These are phyloP conservation scores for Leccinum subfulvum DNA, from an alignment of 1,284 basidiomycete species.

Conservation along the genomic window DNA sequence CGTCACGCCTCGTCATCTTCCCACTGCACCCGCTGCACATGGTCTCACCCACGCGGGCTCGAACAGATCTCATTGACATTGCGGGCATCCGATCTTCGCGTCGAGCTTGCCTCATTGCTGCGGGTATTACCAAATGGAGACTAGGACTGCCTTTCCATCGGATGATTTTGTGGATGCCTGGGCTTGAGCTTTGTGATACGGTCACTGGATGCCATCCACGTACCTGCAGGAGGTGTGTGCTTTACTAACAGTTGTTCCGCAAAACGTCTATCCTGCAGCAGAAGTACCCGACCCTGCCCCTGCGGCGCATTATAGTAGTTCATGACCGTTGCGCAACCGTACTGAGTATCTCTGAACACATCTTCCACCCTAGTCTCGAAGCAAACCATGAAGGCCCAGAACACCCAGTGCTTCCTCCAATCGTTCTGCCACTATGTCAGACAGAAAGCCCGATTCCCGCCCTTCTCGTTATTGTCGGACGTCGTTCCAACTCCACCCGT, in stretches of 20 bases:
- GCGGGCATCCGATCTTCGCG: neutral
- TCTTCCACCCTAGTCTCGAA: neutral
- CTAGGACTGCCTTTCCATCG: neutral
- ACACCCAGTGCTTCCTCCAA: neutral
- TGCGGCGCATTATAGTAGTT: conserved; percentile 15
- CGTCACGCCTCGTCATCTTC: conserved; percentile 1
- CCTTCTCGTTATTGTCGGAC: neutral
- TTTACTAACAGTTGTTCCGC: neutral
- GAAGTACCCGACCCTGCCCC: neutral
- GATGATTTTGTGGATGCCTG: neutral
- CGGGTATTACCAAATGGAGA: neutral
- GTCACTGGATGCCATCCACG: neutral
- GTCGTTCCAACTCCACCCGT: neutral
- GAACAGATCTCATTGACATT: neutral
- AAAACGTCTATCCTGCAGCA: neutral
- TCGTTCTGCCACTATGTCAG: neutral
- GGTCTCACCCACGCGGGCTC: neutral
- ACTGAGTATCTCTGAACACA: neutral
- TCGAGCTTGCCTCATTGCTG: neutral
- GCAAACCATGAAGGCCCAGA: neutral
- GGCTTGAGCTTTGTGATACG: neutral
- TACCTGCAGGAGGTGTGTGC: conserved; percentile 7
- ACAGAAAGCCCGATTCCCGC: neutral
- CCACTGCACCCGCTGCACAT: neutral
- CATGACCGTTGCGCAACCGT: conserved; percentile 4